Percentiles rank a stretch among this genome's conserved stretches.
These are phyloP conservation scores for Geotrichum armillariae DNA, from an alignment of 1,139 yeast species.

Conservation along the genomic window DNA sequence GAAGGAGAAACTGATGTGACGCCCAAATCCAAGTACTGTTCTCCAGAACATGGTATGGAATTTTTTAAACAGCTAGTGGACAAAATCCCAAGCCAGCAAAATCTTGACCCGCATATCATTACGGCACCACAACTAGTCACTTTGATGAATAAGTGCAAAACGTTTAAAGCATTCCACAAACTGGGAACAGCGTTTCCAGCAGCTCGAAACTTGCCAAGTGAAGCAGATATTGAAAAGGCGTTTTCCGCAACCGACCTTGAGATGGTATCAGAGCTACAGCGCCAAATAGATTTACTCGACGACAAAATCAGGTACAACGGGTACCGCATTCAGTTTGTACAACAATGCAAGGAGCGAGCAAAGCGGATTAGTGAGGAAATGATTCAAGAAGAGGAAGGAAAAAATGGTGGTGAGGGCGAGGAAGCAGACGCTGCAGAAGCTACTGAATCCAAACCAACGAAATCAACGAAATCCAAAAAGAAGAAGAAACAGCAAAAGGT, in stretches of 20 bases:
- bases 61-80: slow-evolving; percentile 45
- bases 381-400: slow-evolving; percentile 17
- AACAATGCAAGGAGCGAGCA: slow-evolving; percentile 22
- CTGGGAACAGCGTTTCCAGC: slow-evolving; percentile 34
- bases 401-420: background rate
- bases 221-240: slow-evolving; percentile 17
- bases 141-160: slow-evolving; percentile 43
- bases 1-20: slow-evolving; percentile 24
- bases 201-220: slow-evolving; percentile 14
- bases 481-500: slow-evolving; percentile 14
- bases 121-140: slow-evolving; percentile 27
- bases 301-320: slow-evolving; percentile 25
- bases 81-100: slow-evolving; percentile 14
- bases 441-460: background rate
- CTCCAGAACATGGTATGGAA: slow-evolving; percentile 64
- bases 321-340: slow-evolving; percentile 22
- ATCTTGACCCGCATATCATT: slow-evolving; percentile 24
- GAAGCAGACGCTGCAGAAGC: slow-evolving; percentile 27
- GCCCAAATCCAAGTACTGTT: slow-evolving; percentile 67
- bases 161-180: slow-evolving; percentile 37
- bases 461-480: slow-evolving; percentile 10
- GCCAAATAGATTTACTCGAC: slow-evolving; percentile 21
- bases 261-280: slow-evolving; percentile 31
- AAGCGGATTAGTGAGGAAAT: slow-evolving; percentile 21
- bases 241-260: slow-evolving; percentile 29